Evolutionary conservation across 352 stramenopile species (phyloP).

Genomic region (Globisporangium paroecandrum): DNA sequence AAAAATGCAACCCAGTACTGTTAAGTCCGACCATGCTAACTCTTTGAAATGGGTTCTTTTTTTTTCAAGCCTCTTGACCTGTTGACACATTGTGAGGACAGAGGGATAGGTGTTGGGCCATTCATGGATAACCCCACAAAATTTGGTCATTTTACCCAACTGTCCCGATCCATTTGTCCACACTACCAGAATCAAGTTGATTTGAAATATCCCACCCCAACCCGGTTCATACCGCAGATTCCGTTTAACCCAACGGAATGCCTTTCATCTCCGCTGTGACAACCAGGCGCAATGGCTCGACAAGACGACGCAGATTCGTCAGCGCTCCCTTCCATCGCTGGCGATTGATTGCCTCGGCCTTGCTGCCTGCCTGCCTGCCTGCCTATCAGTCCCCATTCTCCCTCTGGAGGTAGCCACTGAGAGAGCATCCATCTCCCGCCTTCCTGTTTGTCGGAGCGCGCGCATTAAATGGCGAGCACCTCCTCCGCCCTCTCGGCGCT

Average conservation of each 20-base stretch:
- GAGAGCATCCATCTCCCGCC: background rate
- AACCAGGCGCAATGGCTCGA: background rate
- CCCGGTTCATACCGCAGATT: background rate
- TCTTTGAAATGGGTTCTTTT: no score
- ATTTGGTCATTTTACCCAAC: no score
- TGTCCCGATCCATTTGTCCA: background rate
- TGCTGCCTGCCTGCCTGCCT: background rate
- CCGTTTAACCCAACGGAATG: background rate
- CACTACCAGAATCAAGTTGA: background rate
- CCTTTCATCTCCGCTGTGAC: background rate
- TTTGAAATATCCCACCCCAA: background rate
- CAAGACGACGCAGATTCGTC: constrained; percentile 2
- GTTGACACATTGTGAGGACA: no score
- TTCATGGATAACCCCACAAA: no score
- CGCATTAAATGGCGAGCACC: constrained; percentile 1
- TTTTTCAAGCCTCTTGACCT: no score
- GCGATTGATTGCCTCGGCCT: background rate
- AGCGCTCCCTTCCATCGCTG: background rate
- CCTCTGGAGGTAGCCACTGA: background rate
- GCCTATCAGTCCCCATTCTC: background rate
- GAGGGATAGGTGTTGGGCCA: no score
- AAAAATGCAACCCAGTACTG: no score
- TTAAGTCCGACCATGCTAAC: no score
- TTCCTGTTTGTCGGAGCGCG: background rate
- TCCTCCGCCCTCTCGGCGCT: constrained; percentile 3